Percentiles rank a stretch among this genome's conserved stretches.
Conservation (phyloP, 106 monocot genomes). For the Chionographis japonica region DNA sequence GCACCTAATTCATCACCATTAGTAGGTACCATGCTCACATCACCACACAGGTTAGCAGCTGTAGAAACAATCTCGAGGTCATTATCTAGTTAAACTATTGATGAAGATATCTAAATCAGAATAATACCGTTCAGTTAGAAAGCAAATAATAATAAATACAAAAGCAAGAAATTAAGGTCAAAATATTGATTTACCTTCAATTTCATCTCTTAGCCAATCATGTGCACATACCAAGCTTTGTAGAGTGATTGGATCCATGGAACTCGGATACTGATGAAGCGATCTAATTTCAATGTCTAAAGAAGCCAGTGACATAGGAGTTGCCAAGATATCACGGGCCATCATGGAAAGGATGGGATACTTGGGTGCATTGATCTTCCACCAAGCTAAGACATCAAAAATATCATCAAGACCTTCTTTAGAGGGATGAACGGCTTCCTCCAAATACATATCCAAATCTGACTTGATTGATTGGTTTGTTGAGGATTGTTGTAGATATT, state of each 20-base stretch:
- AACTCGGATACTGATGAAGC: conserved; percentile 48
- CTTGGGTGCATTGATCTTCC: conserved; percentile 67
- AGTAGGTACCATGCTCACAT: conserved; percentile 9
- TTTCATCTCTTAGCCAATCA: conserved; percentile 67
- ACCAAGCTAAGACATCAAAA: conserved; percentile 65
- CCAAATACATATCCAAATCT: conserved; percentile 75
- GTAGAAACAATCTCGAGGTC: conserved; percentile 5
- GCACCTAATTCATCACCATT: conserved; percentile 12
- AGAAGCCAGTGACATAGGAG: conserved; percentile 33
- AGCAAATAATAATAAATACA: not conserved
- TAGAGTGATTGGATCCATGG: conserved; percentile 31
- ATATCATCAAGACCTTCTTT: conserved; percentile 41
- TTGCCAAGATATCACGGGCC: conserved; percentile 56
- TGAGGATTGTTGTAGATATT: conserved; percentile 61
- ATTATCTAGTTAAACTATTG: not conserved
- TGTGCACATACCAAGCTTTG: conserved; percentile 62
- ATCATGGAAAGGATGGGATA: conserved; percentile 64
- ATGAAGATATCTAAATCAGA: not conserved
- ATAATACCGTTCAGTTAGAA: not conserved
- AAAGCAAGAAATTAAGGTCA: not conserved
- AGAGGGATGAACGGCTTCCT: conserved; percentile 59
- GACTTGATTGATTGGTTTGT: conserved; percentile 57
- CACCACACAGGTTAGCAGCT: conserved; percentile 17
- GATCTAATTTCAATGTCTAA: conserved; percentile 37
- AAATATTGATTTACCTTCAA: conserved; percentile 33